Conservation (phyloP, 1,284 basidiomycete genomes). For the Dichomitus squalens region DNA sequence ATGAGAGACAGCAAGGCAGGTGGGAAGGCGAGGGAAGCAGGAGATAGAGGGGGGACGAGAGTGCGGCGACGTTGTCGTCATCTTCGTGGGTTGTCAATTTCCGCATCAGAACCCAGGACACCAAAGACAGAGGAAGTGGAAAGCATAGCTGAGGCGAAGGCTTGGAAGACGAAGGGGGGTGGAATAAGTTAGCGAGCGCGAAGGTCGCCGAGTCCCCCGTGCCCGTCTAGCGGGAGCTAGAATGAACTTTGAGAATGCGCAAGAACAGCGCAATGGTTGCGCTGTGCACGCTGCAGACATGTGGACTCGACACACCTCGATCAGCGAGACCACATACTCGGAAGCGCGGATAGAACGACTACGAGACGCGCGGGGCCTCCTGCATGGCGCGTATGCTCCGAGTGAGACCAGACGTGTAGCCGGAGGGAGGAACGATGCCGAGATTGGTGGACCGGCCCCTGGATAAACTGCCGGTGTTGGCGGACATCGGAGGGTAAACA, state of each 20-base stretch:
- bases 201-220: constrained; percentile 3
- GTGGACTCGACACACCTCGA: neutral
- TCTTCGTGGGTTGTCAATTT: neutral
- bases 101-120: neutral
- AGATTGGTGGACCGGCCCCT: constrained; percentile 16
- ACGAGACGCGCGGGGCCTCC: constrained; percentile 24
- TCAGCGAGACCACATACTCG: neutral
- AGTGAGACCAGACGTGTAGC: constrained; percentile 22
- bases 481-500: constrained; percentile 1
- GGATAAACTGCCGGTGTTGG: constrained; percentile 11
- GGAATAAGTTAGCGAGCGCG: constrained; percentile 10
- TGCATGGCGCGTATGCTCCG: constrained; percentile 24
- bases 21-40: neutral
- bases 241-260: constrained; percentile 2
- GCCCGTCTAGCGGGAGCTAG: constrained; percentile 10
- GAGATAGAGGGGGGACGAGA: neutral
- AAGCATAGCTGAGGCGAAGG: neutral
- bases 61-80: neutral
- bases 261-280: neutral
- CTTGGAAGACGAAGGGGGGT: neutral
- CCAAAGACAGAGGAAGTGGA: neutral
- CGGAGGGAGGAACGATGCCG: constrained; percentile 7
- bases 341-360: constrained; percentile 1
- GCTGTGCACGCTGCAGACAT: neutral
- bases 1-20: neutral